phyloP scores from a whole-genome alignment of 2,329 filamentous ascomycete genomes.

The Mariannaea sp. region DNA sequence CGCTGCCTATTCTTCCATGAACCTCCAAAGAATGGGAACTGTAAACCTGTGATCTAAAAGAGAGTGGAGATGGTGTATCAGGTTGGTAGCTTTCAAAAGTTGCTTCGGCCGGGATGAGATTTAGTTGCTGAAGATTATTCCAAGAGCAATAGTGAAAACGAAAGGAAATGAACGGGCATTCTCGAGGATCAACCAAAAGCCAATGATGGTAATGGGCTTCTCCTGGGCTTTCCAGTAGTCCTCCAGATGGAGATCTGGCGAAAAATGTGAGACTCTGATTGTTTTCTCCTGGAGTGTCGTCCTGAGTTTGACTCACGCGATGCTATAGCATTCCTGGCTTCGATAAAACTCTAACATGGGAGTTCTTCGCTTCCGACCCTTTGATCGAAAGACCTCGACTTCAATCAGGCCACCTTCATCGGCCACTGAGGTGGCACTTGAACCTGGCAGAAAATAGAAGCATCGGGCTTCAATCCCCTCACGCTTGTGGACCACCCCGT shows the following conservation, averaged over 20 bases:
- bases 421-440: constrained; percentile 46
- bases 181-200: constrained; percentile 55
- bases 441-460: constrained; percentile 54
- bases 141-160: constrained; percentile 62
- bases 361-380: constrained; percentile 49
- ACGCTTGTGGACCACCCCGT: constrained; percentile 40
- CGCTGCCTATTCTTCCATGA: too few species aligned
- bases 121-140: constrained; percentile 53
- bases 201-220: constrained; percentile 58
- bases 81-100: not conserved
- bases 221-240: constrained; percentile 57
- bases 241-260: constrained; percentile 57
- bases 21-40: not conserved
- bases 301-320: constrained; percentile 50
- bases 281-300: too few species aligned
- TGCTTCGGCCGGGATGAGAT: constrained; percentile 47
- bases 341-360: constrained; percentile 51
- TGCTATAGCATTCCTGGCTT: constrained; percentile 55
- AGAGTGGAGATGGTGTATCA: not conserved
- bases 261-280: constrained; percentile 23
- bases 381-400: constrained; percentile 58
- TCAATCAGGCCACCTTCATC: constrained; percentile 62
- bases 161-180: constrained; percentile 58
- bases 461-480: constrained; percentile 54
- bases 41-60: not conserved